These are phyloP conservation scores for Neocucurbitaria cava DNA, from an alignment of 2,329 filamentous ascomycete species.

Conservation along the genomic window DNA sequence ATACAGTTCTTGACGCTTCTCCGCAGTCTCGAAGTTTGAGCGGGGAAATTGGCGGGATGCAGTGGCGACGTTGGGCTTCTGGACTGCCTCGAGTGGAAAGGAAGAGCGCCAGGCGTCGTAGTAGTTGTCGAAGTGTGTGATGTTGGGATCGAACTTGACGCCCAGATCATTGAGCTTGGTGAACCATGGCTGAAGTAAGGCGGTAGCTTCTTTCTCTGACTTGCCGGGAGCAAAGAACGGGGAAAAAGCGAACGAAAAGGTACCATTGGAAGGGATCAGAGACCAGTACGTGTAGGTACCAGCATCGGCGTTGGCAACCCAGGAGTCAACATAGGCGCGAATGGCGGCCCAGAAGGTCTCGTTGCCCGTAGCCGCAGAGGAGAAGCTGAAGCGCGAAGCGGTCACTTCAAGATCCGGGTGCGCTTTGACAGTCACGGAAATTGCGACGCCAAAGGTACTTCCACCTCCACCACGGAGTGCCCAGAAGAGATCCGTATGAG, in stretches of 20 bases:
- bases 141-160: slow-evolving; percentile 42
- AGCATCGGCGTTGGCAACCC: slow-evolving; percentile 45
- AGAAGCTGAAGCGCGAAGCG: slow-evolving; percentile 42
- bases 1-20: slow-evolving; percentile 41
- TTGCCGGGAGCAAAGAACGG: slow-evolving; percentile 47
- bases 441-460: slow-evolving; percentile 44
- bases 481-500: slow-evolving; percentile 45
- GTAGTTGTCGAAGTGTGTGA: slow-evolving; percentile 41
- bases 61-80: slow-evolving; percentile 42
- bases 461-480: slow-evolving; percentile 46
- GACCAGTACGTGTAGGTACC: slow-evolving; percentile 46
- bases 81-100: slow-evolving; percentile 44
- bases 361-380: slow-evolving; percentile 38
- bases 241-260: slow-evolving; percentile 42
- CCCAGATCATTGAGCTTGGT: slow-evolving; percentile 35
- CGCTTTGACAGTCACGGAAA: slow-evolving; percentile 44
- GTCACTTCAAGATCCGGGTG: slow-evolving; percentile 43
- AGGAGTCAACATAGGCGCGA: slow-evolving; percentile 37
- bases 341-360: slow-evolving; percentile 47
- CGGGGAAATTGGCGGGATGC: slow-evolving; percentile 45
- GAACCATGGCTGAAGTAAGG: slow-evolving; percentile 43
- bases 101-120: slow-evolving; percentile 44
- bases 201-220: slow-evolving; percentile 36
- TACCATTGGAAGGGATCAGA: slow-evolving; percentile 41
- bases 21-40: slow-evolving; percentile 40